phyloP scores from a whole-genome alignment of 2,329 filamentous ascomycete species.

The Trichophyton mentagrophytes region DNA sequence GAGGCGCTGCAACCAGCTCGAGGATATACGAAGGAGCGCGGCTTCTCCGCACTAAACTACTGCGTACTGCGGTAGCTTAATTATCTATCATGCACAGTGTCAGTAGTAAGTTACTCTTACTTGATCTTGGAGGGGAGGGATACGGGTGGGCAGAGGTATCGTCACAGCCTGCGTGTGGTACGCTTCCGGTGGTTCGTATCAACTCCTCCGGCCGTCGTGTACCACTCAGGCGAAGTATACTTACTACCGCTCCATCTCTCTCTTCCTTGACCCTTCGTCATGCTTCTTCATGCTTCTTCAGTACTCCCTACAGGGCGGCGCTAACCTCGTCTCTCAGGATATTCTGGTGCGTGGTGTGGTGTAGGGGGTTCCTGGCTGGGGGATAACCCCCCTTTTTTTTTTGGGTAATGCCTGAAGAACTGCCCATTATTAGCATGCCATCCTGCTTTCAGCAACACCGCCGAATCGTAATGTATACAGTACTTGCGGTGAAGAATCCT shows the following conservation, averaged over 20 bases:
- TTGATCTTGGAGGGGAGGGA: not conserved
- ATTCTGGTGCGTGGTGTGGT: not conserved
- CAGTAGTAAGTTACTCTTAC: no score
- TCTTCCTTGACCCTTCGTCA: not conserved
- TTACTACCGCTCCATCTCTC: not conserved
- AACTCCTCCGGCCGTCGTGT: not conserved
- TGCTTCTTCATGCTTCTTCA: not conserved
- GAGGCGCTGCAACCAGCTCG: not conserved
- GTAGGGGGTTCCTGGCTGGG: not conserved
- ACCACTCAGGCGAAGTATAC: not conserved
- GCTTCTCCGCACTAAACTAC: slow-evolving; percentile 4
- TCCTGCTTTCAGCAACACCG: not conserved
- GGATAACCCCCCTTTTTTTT: not conserved
- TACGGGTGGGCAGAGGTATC: not conserved
- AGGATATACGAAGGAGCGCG: not conserved
- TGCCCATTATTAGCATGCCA: not conserved
- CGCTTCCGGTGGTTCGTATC: not conserved
- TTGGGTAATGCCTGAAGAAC: not conserved
- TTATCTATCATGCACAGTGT: not conserved
- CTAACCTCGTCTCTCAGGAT: not conserved
- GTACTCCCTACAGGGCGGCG: not conserved
- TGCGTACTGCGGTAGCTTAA: slow-evolving; percentile 3
- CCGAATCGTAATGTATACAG: not conserved
- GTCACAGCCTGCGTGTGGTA: not conserved
- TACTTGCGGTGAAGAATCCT: not conserved